These are phyloP conservation scores for Suhomyces emberorum DNA, from an alignment of 805 yeast genomes.

Conservation along the genomic window DNA sequence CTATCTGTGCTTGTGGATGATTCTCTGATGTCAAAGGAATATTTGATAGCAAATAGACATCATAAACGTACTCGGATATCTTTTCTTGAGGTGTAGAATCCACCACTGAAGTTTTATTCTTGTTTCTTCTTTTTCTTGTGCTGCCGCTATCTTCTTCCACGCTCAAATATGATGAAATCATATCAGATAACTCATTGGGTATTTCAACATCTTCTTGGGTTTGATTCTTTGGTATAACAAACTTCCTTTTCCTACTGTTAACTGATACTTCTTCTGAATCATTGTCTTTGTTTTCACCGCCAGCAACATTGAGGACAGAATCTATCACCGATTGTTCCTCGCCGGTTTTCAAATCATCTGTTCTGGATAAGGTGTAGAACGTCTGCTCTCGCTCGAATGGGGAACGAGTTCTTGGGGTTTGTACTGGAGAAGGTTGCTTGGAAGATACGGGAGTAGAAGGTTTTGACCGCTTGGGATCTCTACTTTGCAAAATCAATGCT, in stretches of 20 bases:
- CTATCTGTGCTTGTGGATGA: constrained; percentile 47
- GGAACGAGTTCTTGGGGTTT: constrained; percentile 38
- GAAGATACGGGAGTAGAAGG: constrained; percentile 34
- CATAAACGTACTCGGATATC: constrained; percentile 88
- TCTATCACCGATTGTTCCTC: constrained; percentile 8
- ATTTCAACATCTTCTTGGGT: constrained; percentile 32
- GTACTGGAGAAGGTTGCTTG: constrained; percentile 14
- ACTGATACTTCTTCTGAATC: not conserved
- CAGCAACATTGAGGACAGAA: constrained; percentile 8
- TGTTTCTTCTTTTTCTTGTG: constrained; percentile 12
- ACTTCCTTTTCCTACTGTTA: constrained; percentile 20
- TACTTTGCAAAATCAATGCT: constrained; percentile 58
- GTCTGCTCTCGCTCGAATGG: constrained; percentile 4
- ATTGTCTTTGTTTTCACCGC: constrained; percentile 6
- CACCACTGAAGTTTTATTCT: not conserved
- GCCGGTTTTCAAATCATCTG: constrained; percentile 23
- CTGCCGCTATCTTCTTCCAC: constrained; percentile 21
- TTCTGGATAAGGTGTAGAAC: constrained; percentile 31
- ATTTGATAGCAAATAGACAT: constrained; percentile 54
- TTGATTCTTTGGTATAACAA: constrained; percentile 34
- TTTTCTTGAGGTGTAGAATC: constrained; percentile 4
- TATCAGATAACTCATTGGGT: constrained; percentile 67
- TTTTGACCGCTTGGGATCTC: constrained; percentile 39
- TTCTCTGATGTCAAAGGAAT: constrained; percentile 44
- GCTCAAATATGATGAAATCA: constrained; percentile 62